Evolutionary conservation across 371 early-diverging fungal species (phyloP).

Genomic region (Astathelohania contejeani): DNA sequence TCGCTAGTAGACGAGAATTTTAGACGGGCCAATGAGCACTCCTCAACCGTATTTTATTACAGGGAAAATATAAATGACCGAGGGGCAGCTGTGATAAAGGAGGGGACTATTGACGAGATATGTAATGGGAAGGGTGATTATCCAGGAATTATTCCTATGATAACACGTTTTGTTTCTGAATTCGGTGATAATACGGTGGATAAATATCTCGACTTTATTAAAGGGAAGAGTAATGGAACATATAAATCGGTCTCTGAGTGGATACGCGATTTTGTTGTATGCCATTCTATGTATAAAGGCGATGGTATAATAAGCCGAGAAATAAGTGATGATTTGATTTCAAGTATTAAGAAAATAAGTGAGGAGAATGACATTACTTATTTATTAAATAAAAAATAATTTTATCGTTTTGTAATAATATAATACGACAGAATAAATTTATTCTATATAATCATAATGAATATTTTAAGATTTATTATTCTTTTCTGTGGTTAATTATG

Average conservation of each 20-base stretch:
- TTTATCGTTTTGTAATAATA: no score
- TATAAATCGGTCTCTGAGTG: constrained; percentile 55
- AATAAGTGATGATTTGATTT: constrained; percentile 67
- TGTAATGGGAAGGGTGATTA: constrained; percentile 64
- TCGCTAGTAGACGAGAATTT: constrained; percentile 72
- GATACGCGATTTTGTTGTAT: constrained; percentile 67
- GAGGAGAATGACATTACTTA: constrained; percentile 24
- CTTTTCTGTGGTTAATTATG: no score
- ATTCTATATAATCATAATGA: no score
- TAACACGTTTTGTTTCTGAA: constrained; percentile 19
- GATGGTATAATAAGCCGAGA: constrained; percentile 67
- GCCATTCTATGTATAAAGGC: constrained; percentile 71
- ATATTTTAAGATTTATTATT: no score
- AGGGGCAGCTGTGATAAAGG: constrained; percentile 56
- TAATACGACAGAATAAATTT: no score
- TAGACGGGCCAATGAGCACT: constrained; percentile 55
- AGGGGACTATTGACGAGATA: constrained; percentile 74
- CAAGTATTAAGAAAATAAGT: constrained; percentile 15
- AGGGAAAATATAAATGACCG: constrained; percentile 28
- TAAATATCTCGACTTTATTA: constrained; percentile 63
- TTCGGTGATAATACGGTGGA: constrained; percentile 7
- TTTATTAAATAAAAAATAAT: constrained; percentile 7
- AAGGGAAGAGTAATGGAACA: constrained; percentile 46
- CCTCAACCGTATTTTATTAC: constrained; percentile 18
- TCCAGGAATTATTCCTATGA: constrained; percentile 26